Conservation (phyloP, 495 filamentous ascomycete species). For the Beverwykella pulmonaria region DNA sequence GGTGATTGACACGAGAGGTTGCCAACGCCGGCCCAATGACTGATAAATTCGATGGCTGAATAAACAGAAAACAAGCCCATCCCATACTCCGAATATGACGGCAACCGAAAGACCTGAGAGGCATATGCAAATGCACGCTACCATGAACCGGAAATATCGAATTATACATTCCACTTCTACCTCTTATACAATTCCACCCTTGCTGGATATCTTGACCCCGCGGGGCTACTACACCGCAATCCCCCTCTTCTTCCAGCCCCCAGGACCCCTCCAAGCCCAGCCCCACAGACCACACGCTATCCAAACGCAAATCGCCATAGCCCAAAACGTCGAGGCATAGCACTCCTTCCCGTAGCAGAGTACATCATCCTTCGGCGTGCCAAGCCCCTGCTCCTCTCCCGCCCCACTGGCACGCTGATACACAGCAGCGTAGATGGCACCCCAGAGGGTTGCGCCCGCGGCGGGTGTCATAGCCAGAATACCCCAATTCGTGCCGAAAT, state of each 20-base stretch:
- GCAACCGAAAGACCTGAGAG: neutral
- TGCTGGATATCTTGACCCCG: neutral
- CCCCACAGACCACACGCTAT: slow-evolving; percentile 72
- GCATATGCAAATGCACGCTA: neutral
- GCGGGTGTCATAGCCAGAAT: slow-evolving; percentile 91
- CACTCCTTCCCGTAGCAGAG: slow-evolving; percentile 76
- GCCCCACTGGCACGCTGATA: slow-evolving; percentile 61
- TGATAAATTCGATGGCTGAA: neutral
- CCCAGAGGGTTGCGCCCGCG: slow-evolving; percentile 81
- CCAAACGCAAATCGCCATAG: slow-evolving; percentile 75
- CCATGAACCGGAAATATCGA: neutral
- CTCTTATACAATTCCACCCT: neutral
- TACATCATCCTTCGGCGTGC: slow-evolving; percentile 48
- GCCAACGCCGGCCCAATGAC: neutral
- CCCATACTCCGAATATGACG: neutral
- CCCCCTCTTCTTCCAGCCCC: slow-evolving; percentile 76
- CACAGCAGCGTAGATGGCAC: slow-evolving; percentile 74
- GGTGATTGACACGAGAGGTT: too few species aligned
- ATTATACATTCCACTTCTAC: neutral
- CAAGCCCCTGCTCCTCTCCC: slow-evolving; percentile 37
- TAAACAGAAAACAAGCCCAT: neutral
- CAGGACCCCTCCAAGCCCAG: slow-evolving; percentile 77
- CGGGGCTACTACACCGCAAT: slow-evolving; percentile 65
- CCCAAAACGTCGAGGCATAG: slow-evolving; percentile 79
- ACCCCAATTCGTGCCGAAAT: slow-evolving; percentile 98